Evolutionary conservation across 768 basidiomycete genomes (phyloP).

Genomic region (Leccinum barrowsii): DNA sequence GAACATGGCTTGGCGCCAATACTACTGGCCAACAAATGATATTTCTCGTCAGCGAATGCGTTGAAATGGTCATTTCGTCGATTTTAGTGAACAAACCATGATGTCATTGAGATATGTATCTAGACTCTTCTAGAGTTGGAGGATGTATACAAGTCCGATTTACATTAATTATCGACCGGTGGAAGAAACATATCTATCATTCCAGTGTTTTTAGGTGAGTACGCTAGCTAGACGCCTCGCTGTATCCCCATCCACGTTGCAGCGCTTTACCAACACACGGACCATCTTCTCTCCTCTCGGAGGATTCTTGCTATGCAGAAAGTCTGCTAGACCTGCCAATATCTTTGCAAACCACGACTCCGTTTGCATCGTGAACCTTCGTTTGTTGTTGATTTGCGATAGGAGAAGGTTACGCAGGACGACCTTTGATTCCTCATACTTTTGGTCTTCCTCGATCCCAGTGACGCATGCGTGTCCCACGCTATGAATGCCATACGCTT

Average conservation of each 20-base stretch:
- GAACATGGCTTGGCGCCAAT: too few relatives aligned
- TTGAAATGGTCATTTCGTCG: neutral
- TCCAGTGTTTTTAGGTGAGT: slow-evolving; percentile 1
- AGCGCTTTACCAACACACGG: slow-evolving; percentile 24
- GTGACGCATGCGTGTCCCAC: slow-evolving; percentile 42
- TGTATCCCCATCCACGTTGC: slow-evolving; percentile 27
- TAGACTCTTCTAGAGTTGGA: neutral
- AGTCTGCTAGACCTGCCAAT: slow-evolving; percentile 18
- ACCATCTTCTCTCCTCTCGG: slow-evolving; percentile 26
- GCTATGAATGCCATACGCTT: slow-evolving; percentile 24
- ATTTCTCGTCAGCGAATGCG: too few relatives aligned
- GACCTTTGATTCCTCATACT: slow-evolving; percentile 33
- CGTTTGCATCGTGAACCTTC: slow-evolving; percentile 22
- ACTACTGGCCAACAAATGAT: too few relatives aligned
- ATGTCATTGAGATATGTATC: neutral
- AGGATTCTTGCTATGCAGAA: slow-evolving; percentile 20
- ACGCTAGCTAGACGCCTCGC: slow-evolving; percentile 19
- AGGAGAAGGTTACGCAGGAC: slow-evolving; percentile 21
- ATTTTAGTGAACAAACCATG: neutral
- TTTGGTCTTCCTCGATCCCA: slow-evolving; percentile 31
- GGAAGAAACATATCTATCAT: neutral
- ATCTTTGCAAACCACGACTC: slow-evolving; percentile 26
- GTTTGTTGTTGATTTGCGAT: slow-evolving; percentile 9
- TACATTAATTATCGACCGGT: neutral
- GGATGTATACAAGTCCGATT: neutral